Percentiles rank a stretch among this genome's conserved stretches.
Evolutionary conservation across 257 asterid species (phyloP).

Genomic region (Lavandula angustifolia): DNA sequence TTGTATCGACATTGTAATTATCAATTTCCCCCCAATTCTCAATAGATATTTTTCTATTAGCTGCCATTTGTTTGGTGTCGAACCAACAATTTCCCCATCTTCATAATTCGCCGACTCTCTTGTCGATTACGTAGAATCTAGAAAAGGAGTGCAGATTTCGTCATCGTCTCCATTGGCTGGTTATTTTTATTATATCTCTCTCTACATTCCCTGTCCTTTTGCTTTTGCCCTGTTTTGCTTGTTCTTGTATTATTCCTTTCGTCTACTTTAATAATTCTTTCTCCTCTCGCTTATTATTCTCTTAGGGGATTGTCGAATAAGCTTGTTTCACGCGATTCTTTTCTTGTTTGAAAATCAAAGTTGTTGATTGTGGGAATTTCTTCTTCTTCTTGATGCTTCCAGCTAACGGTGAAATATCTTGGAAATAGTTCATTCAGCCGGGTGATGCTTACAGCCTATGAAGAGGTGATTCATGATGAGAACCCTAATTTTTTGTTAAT

Average conservation of each 20-base stretch:
- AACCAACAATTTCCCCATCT: conserved; percentile 25
- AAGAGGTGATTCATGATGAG: conserved; percentile 53
- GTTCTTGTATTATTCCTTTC: conserved; percentile 37
- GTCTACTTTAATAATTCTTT: not conserved
- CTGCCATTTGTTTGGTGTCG: conserved; percentile 29
- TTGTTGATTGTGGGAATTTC: conserved; percentile 34
- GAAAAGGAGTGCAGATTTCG: conserved; percentile 24
- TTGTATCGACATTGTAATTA: not conserved
- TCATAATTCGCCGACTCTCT: conserved; percentile 23
- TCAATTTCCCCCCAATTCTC: not conserved
- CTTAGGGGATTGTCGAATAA: conserved; percentile 27
- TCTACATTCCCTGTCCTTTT: conserved; percentile 35
- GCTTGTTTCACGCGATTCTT: conserved; percentile 35
- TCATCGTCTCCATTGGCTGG: conserved; percentile 26
- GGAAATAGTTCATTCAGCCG: conserved; percentile 40
- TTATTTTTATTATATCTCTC: conserved; percentile 39
- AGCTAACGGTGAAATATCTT: conserved; percentile 39
- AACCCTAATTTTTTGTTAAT: conserved; percentile 44
- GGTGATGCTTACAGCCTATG: conserved; percentile 41
- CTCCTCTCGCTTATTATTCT: conserved; percentile 13
- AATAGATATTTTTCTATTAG: conserved; percentile 28
- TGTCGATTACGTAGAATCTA: conserved; percentile 30
- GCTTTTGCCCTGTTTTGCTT: conserved; percentile 33
- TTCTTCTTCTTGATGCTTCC: conserved; percentile 21
- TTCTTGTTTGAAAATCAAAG: conserved; percentile 26